Percentiles rank a stretch among this genome's conserved stretches.
These are phyloP conservation scores for Boletus pseudo-olivaceus DNA, from an alignment of 768 basidiomycete species.

Conservation along the genomic window DNA sequence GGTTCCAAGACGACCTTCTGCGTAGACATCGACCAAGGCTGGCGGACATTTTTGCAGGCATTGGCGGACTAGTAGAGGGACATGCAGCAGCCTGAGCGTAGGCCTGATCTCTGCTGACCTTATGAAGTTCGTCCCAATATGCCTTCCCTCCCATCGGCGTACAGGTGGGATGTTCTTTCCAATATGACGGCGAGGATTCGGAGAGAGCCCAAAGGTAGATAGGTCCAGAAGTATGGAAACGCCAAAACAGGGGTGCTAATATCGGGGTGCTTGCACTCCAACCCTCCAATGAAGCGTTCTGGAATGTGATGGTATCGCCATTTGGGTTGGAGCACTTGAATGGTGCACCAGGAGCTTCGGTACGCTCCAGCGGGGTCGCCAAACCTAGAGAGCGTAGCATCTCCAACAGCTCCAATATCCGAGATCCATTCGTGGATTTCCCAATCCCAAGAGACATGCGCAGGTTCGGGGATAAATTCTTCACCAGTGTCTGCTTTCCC, in stretches of 20 bases:
- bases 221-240: slow-evolving; percentile 52
- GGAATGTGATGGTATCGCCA: slow-evolving; percentile 46
- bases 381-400: slow-evolving; percentile 57
- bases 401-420: slow-evolving; percentile 60
- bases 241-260: slow-evolving; percentile 62
- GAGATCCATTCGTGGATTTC: slow-evolving; percentile 52
- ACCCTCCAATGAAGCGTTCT: slow-evolving; percentile 38
- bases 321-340: slow-evolving; percentile 44
- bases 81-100: slow-evolving; percentile 22
- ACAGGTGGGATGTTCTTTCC: slow-evolving; percentile 45
- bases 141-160: slow-evolving; percentile 37
- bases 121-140: slow-evolving; percentile 59
- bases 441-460: slow-evolving; percentile 54
- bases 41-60: slow-evolving; percentile 26
- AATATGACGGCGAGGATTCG: slow-evolving; percentile 49
- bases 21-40: slow-evolving; percentile 50
- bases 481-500: slow-evolving; percentile 48
- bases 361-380: slow-evolving; percentile 52
- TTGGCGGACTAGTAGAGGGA: slow-evolving; percentile 18
- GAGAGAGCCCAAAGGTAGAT: slow-evolving; percentile 59
- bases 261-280: slow-evolving; percentile 44
- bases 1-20: slow-evolving; percentile 56
- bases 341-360: slow-evolving; percentile 38
- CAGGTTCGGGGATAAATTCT: slow-evolving; percentile 50
- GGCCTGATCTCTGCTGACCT: slow-evolving; percentile 41